A percentile compares a stretch with the other conserved stretches of the same genome.
Evolutionary conservation across 1,284 basidiomycete genomes (phyloP).

Genomic region (Tilletiopsis washingtonensis): DNA sequence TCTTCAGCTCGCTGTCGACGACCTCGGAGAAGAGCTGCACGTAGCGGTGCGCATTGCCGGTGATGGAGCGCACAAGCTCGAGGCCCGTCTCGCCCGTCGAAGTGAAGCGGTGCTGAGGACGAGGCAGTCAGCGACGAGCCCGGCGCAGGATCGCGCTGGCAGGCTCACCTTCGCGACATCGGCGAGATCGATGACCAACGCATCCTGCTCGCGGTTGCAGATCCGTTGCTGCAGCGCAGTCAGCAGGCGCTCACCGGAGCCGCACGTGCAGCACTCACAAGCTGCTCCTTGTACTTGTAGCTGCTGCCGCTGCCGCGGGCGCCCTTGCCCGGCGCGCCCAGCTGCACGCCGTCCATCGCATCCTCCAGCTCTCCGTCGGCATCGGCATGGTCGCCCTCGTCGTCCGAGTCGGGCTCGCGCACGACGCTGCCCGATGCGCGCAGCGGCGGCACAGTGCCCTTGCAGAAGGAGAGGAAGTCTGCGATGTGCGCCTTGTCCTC

Average conservation of each 20-base stretch:
- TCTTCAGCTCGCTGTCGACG: conserved; percentile 56
- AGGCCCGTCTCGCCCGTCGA: background rate
- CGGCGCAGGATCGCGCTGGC: background rate
- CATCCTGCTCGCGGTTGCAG: conserved; percentile 82
- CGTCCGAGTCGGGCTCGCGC: conserved; percentile 17
- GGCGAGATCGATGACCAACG: conserved; percentile 71
- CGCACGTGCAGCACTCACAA: conserved; percentile 55
- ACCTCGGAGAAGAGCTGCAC: conserved; percentile 80
- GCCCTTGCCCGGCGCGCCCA: background rate
- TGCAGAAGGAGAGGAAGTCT: conserved; percentile 40
- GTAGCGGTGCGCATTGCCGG: conserved; percentile 81
- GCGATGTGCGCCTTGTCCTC: conserved; percentile 47
- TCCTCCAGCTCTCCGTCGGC: conserved; percentile 4
- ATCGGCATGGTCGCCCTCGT: no score
- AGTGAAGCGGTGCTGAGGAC: background rate
- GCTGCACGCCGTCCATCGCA: conserved; percentile 5
- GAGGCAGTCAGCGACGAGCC: background rate
- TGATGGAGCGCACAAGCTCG: conserved; percentile 53
- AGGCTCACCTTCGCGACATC: conserved; percentile 61
- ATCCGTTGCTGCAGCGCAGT: conserved; percentile 64
- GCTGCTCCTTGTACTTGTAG: conserved; percentile 76
- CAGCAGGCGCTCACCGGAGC: no score
- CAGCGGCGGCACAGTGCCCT: conserved; percentile 12
- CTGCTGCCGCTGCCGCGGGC: conserved; percentile 3
- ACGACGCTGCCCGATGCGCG: background rate